Evolutionary conservation across 2,329 filamentous ascomycete genomes (phyloP).

Genomic region (Leptoxyphium fumago): DNA sequence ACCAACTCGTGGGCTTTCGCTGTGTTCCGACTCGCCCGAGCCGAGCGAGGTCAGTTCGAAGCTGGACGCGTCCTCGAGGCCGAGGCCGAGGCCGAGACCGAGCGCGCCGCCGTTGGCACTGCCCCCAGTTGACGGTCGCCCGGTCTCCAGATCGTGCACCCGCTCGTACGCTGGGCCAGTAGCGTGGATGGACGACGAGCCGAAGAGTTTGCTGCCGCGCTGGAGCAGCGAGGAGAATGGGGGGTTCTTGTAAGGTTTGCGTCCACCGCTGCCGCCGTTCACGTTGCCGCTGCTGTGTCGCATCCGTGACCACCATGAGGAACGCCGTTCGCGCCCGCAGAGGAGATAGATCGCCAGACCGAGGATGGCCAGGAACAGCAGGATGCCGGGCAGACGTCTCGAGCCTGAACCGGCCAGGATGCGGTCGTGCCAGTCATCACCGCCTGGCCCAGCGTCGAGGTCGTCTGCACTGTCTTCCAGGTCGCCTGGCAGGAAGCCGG

Average conservation of each 20-base stretch:
- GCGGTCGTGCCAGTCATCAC: conserved; percentile 39
- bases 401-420: conserved; percentile 50
- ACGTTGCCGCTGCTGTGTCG: conserved; percentile 30
- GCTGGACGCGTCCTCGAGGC: conserved; percentile 34
- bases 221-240: conserved; percentile 4
- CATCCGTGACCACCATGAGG: conserved; percentile 8
- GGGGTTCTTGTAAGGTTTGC: conserved; percentile 26
- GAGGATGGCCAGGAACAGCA: conserved; percentile 65
- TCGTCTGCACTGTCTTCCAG: conserved; percentile 29
- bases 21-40: background rate
- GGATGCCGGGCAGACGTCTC: conserved; percentile 55
- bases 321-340: conserved; percentile 62
- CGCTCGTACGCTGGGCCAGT: conserved; percentile 53
- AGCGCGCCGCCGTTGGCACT: conserved; percentile 60
- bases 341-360: conserved; percentile 56
- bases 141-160: conserved; percentile 52
- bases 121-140: conserved; percentile 33
- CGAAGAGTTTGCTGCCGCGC: conserved; percentile 45
- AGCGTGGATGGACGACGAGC: conserved; percentile 28
- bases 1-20: background rate
- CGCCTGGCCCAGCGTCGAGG: conserved; percentile 25
- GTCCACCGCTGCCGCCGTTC: conserved; percentile 32
- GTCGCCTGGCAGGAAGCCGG: conserved; percentile 25
- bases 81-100: conserved; percentile 48
- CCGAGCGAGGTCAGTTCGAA: conserved; percentile 9